Base-by-base conservation (phyloP, 495 filamentous ascomycete genomes). In the Apiosordaria backusii region DNA sequence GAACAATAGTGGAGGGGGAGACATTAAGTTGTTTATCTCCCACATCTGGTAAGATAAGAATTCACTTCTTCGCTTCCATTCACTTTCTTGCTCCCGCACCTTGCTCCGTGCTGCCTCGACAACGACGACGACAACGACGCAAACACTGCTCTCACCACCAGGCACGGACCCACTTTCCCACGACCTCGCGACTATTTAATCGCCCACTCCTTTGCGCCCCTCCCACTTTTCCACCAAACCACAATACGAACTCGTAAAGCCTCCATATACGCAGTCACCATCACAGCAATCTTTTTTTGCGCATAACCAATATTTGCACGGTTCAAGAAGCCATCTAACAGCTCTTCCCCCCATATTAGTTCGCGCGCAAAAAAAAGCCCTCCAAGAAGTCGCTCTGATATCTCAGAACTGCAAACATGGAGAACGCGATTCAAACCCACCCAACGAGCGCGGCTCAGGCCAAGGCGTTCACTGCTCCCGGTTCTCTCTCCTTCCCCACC, bases 1-100 rank as follows among this genome's bases (percentile, higher is more conserved):
- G 76, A 76, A 76, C 77, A 81, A 72, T 72, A 73, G 68, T 78
- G 77, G 77, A 80, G 88, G 92, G 93, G 91, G 93, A 97, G 89
- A 92, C 93, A 97, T 97, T 97, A 79, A 88, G 72, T 97, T 97
- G 93, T 96, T 91, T 84, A 91, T 97, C 93, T 97, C 92, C 90
- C 87, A 82, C 82, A 82, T 77, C 85, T 82, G 87, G 90, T 92
- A 90, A 88, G 90, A 76, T 66, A 64, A 65, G 59, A 60, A 61
- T 65, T 67, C 65, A 57, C 57, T 62, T 58, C 21, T 22, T 26
- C 25, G 35, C 50, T 66, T 60, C 59, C 50, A 18, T 40, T 23
- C 19, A 55, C 22, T 23, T 6, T n/a, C n/a, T 0, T 6, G 4
- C 52, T 21, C 52, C 21, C 21, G n/a, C 52, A 13, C 15, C 7